These are phyloP conservation scores for Prunella vulgaris DNA, from an alignment of 257 asterid species.

Conservation along the genomic window DNA sequence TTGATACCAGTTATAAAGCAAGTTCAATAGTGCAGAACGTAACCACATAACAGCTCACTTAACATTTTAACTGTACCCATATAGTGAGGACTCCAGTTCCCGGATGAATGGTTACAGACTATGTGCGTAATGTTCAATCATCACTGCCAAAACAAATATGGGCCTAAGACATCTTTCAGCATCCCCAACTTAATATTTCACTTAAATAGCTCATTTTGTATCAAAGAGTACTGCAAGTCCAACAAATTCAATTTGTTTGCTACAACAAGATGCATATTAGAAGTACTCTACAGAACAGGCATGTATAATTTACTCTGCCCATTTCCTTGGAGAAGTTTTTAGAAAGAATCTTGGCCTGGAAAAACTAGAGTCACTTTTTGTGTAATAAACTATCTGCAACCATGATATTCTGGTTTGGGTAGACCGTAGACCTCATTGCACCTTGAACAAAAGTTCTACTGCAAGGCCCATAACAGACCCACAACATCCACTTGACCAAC, in stretches of 20 bases:
- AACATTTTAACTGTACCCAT: neutral
- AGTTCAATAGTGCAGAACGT: slow-evolving; percentile 10
- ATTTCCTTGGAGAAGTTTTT: neutral
- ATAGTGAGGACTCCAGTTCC: neutral
- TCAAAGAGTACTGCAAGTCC: neutral
- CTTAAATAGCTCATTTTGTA: neutral
- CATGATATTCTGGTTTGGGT: neutral
- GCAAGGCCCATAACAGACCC: neutral
- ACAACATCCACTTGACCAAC: slow-evolving; percentile 2
- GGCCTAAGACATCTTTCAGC: neutral
- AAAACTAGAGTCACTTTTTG: neutral
- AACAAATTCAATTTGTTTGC: neutral
- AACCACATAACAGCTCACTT: neutral
- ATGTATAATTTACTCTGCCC: neutral
- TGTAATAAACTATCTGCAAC: neutral
- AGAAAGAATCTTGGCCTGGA: neutral
- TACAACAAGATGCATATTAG: neutral
- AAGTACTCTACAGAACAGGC: neutral
- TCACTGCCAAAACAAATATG: neutral
- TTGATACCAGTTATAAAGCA: neutral
- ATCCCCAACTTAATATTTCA: neutral
- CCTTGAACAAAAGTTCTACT: slow-evolving; percentile 7
- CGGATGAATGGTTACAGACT: neutral
- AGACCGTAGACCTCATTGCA: neutral
- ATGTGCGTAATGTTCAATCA: neutral